A percentile compares a stretch with the other conserved stretches of the same genome.
Conservation (phyloP, 441 rosid species). For the Mallotus japonicus region DNA sequence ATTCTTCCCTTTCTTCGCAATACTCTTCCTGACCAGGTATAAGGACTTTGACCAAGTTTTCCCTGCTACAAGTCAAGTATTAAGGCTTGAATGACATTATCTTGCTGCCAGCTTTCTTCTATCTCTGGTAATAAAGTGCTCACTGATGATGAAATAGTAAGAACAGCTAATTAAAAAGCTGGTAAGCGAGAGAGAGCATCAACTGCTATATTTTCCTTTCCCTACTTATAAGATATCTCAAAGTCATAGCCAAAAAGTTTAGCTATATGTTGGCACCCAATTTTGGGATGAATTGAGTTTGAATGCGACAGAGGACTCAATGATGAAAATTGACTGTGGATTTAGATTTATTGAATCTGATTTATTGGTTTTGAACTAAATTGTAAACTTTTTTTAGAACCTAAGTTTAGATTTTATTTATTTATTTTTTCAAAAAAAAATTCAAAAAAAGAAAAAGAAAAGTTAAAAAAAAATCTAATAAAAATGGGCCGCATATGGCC, state of each 20-base stretch:
- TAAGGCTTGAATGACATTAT: not conserved
- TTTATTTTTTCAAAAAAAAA: not conserved
- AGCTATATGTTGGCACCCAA: not conserved
- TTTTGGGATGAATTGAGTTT: no score
- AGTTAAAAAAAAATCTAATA: no score
- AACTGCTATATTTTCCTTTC: not conserved
- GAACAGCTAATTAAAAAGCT: no score
- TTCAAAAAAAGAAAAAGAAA: no score
- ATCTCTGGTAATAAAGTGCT: not conserved
- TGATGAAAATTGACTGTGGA: no score
- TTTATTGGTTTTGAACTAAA: no score
- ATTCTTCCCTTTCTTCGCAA: not conserved
- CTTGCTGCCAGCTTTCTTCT: fast-evolving
- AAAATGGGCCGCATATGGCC: no score
- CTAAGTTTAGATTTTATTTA: no score
- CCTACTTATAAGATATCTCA: not conserved
- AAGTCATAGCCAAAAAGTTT: not conserved
- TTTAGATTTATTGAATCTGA: no score
- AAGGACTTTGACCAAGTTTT: not conserved
- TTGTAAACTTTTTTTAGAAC: no score
- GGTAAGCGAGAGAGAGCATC: not conserved
- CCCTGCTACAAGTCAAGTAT: not conserved
- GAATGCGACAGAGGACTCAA: no score
- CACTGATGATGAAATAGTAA: not conserved
- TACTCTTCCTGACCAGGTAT: not conserved